Percentiles rank a stretch among this genome's conserved stretches.
Evolutionary conservation across 176 grass and related monocot genomes (phyloP).

Genomic region (Oryza australiensis): DNA sequence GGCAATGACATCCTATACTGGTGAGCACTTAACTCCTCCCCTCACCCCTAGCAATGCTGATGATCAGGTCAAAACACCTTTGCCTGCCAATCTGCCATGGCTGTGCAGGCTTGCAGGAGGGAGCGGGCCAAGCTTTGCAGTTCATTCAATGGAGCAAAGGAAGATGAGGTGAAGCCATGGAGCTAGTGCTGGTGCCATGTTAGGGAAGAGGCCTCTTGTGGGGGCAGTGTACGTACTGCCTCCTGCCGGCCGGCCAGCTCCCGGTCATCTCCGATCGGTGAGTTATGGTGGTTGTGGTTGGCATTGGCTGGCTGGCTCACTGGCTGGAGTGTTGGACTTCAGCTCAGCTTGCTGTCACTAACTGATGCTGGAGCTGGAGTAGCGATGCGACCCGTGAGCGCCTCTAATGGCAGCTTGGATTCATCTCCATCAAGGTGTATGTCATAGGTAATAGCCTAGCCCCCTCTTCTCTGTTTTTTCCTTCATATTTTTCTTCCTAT

Average conservation of each 20-base stretch:
- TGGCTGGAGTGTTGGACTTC: too few species aligned
- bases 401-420: constrained; percentile 18
- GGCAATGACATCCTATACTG: background rate
- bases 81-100: background rate
- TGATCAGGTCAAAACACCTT: background rate
- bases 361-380: too few species aligned
- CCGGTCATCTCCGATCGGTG: background rate
- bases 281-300: background rate
- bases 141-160: background rate
- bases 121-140: background rate
- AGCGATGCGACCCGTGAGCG: constrained; percentile 31
- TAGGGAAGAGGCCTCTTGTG: background rate
- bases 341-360: too few species aligned
- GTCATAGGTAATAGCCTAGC: background rate
- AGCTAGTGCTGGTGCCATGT: too few species aligned
- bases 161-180: background rate
- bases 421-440: constrained; percentile 13
- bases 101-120: background rate
- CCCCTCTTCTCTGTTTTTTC: background rate
- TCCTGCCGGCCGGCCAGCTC: background rate
- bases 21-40: background rate
- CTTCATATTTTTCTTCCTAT: background rate
- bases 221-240: background rate
- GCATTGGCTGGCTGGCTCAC: background rate
- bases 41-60: background rate